These are phyloP conservation scores for Actinomortierella wolfii DNA, from an alignment of 371 early-diverging fungal species.

Conservation along the genomic window DNA sequence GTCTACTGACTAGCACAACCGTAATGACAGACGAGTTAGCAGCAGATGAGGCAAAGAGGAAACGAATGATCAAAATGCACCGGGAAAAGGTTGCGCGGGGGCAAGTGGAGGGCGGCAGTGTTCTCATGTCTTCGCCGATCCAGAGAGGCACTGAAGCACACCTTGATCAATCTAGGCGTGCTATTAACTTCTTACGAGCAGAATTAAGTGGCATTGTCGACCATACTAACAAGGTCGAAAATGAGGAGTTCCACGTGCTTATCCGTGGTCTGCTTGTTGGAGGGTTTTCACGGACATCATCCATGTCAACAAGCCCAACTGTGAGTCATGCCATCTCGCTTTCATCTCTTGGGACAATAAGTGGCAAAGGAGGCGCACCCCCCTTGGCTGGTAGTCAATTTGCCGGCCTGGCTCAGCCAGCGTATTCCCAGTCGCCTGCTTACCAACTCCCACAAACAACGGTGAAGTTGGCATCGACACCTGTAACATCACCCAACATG, in stretches of 20 bases:
- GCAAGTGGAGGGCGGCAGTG: slow-evolving; percentile 14
- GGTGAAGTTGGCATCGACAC: slow-evolving; percentile 24
- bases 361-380: no score
- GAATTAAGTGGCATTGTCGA: slow-evolving; percentile 70
- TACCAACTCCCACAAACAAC: slow-evolving; percentile 12
- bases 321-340: no score
- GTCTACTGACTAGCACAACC: slow-evolving; percentile 32
- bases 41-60: no score
- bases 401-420: no score
- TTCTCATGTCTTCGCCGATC: not conserved
- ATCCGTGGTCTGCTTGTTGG: slow-evolving; percentile 61
- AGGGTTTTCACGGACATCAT: slow-evolving; percentile 21
- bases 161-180: slow-evolving; percentile 50
- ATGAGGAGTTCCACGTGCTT: slow-evolving; percentile 67
- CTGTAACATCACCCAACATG: slow-evolving; percentile 24
- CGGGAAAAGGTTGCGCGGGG: not conserved
- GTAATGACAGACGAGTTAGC: not conserved
- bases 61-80: no score
- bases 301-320: not conserved
- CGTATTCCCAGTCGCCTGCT: no score
- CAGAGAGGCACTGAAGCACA: slow-evolving; percentile 29
- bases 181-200: slow-evolving; percentile 72
- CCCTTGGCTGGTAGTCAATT: no score
- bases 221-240: slow-evolving; percentile 65
- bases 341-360: no score